Conservation (phyloP, 208 protist species). For the Wallacemonas sp. region DNA sequence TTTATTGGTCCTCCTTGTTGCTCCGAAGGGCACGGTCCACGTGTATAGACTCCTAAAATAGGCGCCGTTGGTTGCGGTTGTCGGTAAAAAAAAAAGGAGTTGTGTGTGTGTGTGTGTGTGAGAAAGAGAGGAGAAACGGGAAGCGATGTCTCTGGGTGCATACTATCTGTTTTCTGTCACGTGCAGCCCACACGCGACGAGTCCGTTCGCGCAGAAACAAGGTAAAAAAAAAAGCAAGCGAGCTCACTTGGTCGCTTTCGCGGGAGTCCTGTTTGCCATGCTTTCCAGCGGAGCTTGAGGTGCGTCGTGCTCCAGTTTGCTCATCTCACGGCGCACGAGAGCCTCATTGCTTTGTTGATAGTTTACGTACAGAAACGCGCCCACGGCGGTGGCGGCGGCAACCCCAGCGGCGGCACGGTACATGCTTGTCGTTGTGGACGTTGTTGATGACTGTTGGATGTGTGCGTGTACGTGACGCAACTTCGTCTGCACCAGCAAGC, state of each 20-base stretch:
- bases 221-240: neutral
- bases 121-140: too few relatives aligned
- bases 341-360: conserved; percentile 30
- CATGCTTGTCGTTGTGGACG: conserved; percentile 12
- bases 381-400: conserved; percentile 13
- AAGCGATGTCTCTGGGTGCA: conserved; percentile 1
- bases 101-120: neutral
- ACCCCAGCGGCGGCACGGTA: conserved; percentile 25
- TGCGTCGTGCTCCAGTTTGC: conserved; percentile 2
- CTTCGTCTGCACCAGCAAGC: neutral
- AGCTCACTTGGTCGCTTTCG: conserved; percentile 6
- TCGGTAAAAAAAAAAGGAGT: conserved; percentile 10
- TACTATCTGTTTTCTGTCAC: too few relatives aligned
- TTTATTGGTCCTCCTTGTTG: too few relatives aligned
- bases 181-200: too few relatives aligned
- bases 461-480: conserved; percentile 1
- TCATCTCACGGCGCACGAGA: conserved; percentile 19
- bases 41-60: too few relatives aligned
- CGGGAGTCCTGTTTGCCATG: neutral
- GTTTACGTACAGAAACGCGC: conserved; percentile 19
- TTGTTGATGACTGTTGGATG: neutral
- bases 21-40: too few relatives aligned
- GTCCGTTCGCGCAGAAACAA: neutral
- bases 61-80: too few relatives aligned
- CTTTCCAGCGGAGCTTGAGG: neutral